Base-by-base conservation (phyloP, 2,329 filamentous ascomycete genomes). In the Emericellopsis cladophorae region DNA sequence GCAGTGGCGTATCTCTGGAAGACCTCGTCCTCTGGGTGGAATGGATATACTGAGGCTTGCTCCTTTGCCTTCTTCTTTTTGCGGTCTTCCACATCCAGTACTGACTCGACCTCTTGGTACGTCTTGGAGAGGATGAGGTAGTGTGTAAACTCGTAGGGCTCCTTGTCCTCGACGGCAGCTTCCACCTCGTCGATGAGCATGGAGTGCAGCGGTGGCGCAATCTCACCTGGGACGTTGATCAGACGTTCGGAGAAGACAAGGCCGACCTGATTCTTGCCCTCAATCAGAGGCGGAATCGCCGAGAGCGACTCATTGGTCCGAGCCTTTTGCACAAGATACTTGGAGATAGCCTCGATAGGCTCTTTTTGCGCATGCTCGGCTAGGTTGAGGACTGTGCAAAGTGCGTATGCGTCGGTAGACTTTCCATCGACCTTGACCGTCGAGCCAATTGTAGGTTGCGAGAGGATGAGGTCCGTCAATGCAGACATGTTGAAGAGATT, bases 341-440 rank as follows among this genome's bases (percentile, higher is more conserved):
- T 60, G 39, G 76, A 75, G 14, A 95, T 65, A 44, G 81, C 72
- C 48, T 79, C 73, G 46, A 95, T 72, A 21, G 80, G 75, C 50
- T 79, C 73, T 56, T 84, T 85, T 42, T 84, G 76, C 61, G 79
- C 74, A 61, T 94, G 88, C 54, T 85, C 79, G 41, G 79, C 71
- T 37, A 92, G 65, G 57, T 95, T 95, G 44, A 98, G 65, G 7
- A 87, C 83, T 0, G 89, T 95, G 46, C 96, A 68, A 60, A 98
- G 85, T 10, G 90, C 89, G 61, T 92, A 96, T 2, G 92, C 83
- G 55, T 96, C 92, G 36, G 79, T 85, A 53, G 89, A 87, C 55
- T 92, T 88, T 52, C 89, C 88, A 51, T 96, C 90, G n/a, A 92
- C 85, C 64, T 98, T 98, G 50, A 96, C 87, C 0, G 90, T 95